Evolutionary conservation across 805 yeast species (phyloP).

Genomic region (Yarrowia sp.): DNA sequence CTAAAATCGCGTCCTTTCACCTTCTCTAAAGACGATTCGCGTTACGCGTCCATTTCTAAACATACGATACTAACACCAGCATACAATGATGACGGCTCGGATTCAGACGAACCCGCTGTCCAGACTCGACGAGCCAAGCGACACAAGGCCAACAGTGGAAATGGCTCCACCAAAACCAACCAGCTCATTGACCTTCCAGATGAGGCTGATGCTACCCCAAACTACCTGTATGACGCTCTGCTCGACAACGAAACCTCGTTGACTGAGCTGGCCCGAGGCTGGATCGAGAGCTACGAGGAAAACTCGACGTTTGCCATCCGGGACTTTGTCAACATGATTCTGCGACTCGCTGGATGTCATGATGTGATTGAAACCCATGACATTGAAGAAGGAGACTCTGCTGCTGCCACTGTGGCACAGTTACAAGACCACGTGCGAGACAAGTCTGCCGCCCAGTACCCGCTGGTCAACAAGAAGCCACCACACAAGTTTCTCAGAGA

Average conservation of each 20-base stretch:
- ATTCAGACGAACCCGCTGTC: not conserved
- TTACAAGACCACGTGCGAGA: slow-evolving; percentile 56
- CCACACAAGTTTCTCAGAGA: slow-evolving; percentile 48
- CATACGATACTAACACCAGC: slow-evolving; percentile 4
- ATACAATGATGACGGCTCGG: slow-evolving; percentile 9
- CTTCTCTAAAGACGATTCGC: not conserved
- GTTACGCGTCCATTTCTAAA: not conserved
- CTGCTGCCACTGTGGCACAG: slow-evolving; percentile 70
- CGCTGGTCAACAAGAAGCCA: slow-evolving; percentile 53
- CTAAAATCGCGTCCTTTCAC: not conserved
- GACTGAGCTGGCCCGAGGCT: slow-evolving; percentile 51
- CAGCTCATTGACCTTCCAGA: slow-evolving; percentile 11
- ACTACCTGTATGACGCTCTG: slow-evolving; percentile 43
- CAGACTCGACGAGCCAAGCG: slow-evolving; percentile 2
- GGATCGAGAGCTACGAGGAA: slow-evolving; percentile 53
- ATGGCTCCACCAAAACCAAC: not conserved
- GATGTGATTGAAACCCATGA: slow-evolving; percentile 71
- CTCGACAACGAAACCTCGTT: slow-evolving; percentile 49
- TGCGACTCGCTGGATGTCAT: slow-evolving; percentile 70
- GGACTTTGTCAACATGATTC: slow-evolving; percentile 61
- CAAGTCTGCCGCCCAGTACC: slow-evolving; percentile 67
- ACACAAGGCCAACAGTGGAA: not conserved
- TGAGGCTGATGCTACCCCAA: slow-evolving; percentile 22
- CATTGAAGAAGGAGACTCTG: slow-evolving; percentile 62
- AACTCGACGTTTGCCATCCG: slow-evolving; percentile 51